A percentile compares a stretch with the other conserved stretches of the same genome.
Conservation (phyloP, 768 basidiomycete genomes). For the Daedaleopsis nitida region DNA sequence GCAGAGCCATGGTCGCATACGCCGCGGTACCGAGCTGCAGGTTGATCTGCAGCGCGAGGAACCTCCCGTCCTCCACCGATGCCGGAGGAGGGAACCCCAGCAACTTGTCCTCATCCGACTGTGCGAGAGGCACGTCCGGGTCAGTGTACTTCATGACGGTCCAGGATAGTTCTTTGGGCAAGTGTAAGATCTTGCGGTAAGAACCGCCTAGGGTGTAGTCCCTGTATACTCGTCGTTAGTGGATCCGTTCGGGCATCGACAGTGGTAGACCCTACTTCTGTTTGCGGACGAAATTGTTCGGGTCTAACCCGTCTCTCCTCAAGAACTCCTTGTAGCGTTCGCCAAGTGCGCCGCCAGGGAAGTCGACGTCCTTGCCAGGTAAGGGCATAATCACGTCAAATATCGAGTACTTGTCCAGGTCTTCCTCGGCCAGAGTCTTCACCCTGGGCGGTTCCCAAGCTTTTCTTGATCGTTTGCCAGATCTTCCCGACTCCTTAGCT, state of each 20-base stretch:
- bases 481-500: constrained; percentile 24
- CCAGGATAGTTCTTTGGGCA: constrained; percentile 84
- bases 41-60: constrained; percentile 84
- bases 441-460: constrained; percentile 72
- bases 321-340: constrained; percentile 85
- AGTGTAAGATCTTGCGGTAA: constrained; percentile 88
- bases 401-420: constrained; percentile 80
- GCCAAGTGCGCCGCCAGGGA: constrained; percentile 86
- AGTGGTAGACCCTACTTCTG: constrained; percentile 64
- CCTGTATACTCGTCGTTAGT: constrained; percentile 40
- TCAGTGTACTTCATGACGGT: constrained; percentile 85
- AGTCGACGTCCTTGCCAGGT: constrained; percentile 92
- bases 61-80: constrained; percentile 71
- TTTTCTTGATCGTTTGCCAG: constrained; percentile 36
- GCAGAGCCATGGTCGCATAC: constrained; percentile 97
- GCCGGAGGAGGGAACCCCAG: constrained; percentile 78
- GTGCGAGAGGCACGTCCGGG: constrained; percentile 88
- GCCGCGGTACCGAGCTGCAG: constrained; percentile 87
- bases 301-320: constrained; percentile 84
- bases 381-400: constrained; percentile 98
- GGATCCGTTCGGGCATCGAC: too few species aligned
- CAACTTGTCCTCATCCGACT: constrained; percentile 93
- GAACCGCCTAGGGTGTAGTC: constrained; percentile 93
- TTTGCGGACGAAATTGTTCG: constrained; percentile 84
- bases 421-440: constrained; percentile 75